Conservation (phyloP, 306 rosid genomes). For the Trichosanthes cucumerina region DNA sequence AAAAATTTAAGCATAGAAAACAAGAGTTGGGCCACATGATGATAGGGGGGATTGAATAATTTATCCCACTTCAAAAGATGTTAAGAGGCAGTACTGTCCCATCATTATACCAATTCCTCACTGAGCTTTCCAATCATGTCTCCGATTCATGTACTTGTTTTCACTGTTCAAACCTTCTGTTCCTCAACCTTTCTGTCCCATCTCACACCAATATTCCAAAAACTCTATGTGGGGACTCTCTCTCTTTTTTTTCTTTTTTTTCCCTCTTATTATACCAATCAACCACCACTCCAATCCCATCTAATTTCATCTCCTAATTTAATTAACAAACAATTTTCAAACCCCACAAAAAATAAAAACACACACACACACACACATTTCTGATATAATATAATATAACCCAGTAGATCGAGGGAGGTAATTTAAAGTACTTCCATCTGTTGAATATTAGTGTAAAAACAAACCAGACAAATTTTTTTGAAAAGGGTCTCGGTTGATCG, state of each 20-base stretch:
- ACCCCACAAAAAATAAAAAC: background rate
- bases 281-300: background rate
- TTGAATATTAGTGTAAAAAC: background rate
- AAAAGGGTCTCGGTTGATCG: background rate
- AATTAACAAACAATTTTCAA: background rate
- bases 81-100: slow-evolving; percentile 30
- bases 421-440: background rate
- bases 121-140: slow-evolving; percentile 53
- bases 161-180: slow-evolving; percentile 81
- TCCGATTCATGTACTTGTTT: slow-evolving; percentile 47
- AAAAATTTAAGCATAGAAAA: background rate
- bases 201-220: slow-evolving; percentile 60
- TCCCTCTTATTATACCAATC: background rate
- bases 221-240: background rate
- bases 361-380: too few species aligned
- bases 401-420: background rate
- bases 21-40: slow-evolving; percentile 13
- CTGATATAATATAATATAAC: too few species aligned
- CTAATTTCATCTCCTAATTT: background rate
- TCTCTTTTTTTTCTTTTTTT: background rate
- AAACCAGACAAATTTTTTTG: background rate
- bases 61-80: slow-evolving; percentile 40
- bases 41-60: slow-evolving; percentile 25
- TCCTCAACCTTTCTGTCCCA: slow-evolving; percentile 99
- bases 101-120: slow-evolving; percentile 37